Conservation (phyloP, 352 stramenopile genomes). For the Globisporangium mamillatum region DNA sequence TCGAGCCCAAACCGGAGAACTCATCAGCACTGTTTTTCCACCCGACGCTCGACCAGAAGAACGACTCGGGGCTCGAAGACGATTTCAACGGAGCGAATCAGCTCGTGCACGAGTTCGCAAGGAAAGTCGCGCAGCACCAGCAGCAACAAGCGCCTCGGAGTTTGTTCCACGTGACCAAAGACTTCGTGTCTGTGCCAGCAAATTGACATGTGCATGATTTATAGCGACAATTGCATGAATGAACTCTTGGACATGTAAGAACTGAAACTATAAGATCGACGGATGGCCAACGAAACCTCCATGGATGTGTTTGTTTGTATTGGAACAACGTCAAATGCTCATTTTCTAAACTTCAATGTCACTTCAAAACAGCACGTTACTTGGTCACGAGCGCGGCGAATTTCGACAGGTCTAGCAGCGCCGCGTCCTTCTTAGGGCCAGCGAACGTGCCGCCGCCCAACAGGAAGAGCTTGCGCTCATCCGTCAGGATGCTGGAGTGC, state of each 20-base stretch:
- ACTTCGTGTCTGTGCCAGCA: slow-evolving; percentile 8
- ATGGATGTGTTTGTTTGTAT: background rate
- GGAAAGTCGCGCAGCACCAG: slow-evolving; percentile 24
- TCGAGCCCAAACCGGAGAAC: slow-evolving; percentile 52
- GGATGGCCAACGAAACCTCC: background rate
- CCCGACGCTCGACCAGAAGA: slow-evolving; percentile 51
- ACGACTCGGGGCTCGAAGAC: slow-evolving; percentile 47
- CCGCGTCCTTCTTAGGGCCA: slow-evolving; percentile 51
- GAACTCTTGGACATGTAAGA: background rate
- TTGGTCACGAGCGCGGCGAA: slow-evolving; percentile 21
- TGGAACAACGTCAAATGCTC: background rate
- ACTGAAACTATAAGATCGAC: background rate
- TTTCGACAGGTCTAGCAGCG: slow-evolving; percentile 43
- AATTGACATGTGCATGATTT: slow-evolving; percentile 4
- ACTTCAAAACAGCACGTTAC: background rate
- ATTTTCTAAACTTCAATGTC: background rate
- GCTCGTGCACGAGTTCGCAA: slow-evolving; percentile 46
- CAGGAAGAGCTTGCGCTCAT: slow-evolving; percentile 38
- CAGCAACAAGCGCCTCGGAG: slow-evolving; percentile 17
- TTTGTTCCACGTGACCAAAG: slow-evolving; percentile 10
- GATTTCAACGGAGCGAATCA: slow-evolving; percentile 50
- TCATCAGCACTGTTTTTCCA: slow-evolving; percentile 63
- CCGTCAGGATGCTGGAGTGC: slow-evolving; percentile 57
- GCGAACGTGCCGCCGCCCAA: slow-evolving; percentile 60
- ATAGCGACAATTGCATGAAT: background rate